These are phyloP conservation scores for Anthracocystis setariae DNA, from an alignment of 1,284 basidiomycete species.

Conservation along the genomic window DNA sequence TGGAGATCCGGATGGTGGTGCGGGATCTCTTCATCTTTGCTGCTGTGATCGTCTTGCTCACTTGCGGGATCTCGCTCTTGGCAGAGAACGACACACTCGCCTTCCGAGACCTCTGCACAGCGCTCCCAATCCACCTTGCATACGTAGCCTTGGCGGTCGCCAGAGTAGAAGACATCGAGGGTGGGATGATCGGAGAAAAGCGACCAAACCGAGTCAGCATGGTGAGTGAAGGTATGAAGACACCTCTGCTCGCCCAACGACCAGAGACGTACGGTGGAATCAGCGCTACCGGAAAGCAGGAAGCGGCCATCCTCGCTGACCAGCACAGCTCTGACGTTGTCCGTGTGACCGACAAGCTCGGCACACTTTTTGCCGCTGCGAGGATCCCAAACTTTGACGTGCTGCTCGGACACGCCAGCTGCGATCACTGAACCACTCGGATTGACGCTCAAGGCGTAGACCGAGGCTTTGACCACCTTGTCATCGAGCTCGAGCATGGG, in stretches of 20 bases:
- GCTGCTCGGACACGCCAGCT: constrained; percentile 88
- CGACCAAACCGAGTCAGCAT: constrained; percentile 94
- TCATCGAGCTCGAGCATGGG: constrained; percentile 57
- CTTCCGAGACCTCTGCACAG: constrained; percentile 82
- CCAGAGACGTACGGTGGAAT: constrained; percentile 89
- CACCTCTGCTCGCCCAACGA: constrained; percentile 88
- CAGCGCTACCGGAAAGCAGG: constrained; percentile 67
- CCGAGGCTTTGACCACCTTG: constrained; percentile 41
- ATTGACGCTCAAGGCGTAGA: constrained; percentile 70
- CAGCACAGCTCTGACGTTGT: constrained; percentile 90
- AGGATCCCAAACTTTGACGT: constrained; percentile 92
- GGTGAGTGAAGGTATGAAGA: constrained; percentile 94
- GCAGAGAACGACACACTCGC: constrained; percentile 82
- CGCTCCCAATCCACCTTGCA: constrained; percentile 89
- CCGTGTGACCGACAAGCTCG: constrained; percentile 80
- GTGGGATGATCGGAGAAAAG: constrained; percentile 86
- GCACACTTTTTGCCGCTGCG: constrained; percentile 69
- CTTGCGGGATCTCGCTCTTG: constrained; percentile 28
- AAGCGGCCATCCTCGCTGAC: constrained; percentile 87
- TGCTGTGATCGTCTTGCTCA: constrained; percentile 4
- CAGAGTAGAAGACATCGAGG: constrained; percentile 93
- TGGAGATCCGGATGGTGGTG: constrained; percentile 30
- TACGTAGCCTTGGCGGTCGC: constrained; percentile 87
- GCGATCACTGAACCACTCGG: constrained; percentile 83
- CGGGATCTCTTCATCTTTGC: constrained; percentile 5